Evolutionary conservation across 495 filamentous ascomycete genomes (phyloP).

Genomic region (Trichoderma gamsii): DNA sequence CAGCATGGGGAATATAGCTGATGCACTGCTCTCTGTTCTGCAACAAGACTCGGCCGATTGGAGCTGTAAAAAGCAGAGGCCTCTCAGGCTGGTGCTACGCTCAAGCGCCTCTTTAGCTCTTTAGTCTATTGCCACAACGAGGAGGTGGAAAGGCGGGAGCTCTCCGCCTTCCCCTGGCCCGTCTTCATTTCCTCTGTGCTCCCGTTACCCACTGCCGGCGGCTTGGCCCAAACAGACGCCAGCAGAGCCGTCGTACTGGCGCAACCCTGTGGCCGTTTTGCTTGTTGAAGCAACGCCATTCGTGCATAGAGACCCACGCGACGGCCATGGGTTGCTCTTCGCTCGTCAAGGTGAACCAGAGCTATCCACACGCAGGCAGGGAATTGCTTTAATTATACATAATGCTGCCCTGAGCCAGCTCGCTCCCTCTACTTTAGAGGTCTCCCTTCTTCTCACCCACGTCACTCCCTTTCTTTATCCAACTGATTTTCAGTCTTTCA

Average conservation of each 20-base stretch:
- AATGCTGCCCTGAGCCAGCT: conserved; percentile 7
- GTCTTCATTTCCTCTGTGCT: conserved; percentile 8
- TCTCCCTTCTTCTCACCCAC: conserved; percentile 6
- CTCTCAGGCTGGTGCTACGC: not conserved
- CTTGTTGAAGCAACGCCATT: not conserved
- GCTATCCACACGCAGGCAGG: not conserved
- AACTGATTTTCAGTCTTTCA: not conserved
- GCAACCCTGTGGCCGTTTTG: conserved; percentile 4
- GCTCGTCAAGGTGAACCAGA: not conserved
- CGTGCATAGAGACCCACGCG: not conserved
- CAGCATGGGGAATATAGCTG: not conserved
- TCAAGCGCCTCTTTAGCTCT: not conserved
- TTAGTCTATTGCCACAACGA: not conserved
- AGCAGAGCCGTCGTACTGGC: conserved; percentile 3
- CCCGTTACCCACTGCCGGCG: conserved; percentile 3
- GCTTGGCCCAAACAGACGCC: not conserved
- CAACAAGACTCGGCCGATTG: not conserved
- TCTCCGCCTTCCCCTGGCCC: not conserved
- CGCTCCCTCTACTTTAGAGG: conserved; percentile 6
- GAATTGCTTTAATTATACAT: not conserved
- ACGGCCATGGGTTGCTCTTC: not conserved
- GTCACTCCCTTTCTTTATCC: conserved; percentile 8
- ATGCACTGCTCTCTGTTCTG: not conserved
- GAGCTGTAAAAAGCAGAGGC: not conserved
- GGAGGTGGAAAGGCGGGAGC: not conserved